Conservation (phyloP, 2,329 filamentous ascomycete species). For the Aspergillus fumigatiaffinis region DNA sequence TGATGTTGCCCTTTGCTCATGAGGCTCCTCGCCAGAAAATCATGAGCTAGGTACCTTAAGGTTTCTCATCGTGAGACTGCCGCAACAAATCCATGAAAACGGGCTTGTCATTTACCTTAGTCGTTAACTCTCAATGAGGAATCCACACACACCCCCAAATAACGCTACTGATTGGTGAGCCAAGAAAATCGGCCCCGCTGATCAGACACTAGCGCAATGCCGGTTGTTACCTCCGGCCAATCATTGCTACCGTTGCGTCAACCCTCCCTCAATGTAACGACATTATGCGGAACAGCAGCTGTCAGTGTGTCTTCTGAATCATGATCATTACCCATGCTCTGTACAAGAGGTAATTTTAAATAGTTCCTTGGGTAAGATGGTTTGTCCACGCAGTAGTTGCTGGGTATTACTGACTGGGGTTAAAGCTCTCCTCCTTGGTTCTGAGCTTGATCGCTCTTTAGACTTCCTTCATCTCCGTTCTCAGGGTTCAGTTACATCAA, state of each 20-base stretch:
- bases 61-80: background rate
- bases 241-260: background rate
- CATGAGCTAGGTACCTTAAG: background rate
- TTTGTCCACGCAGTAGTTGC: background rate
- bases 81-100: background rate
- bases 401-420: background rate
- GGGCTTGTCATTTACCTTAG: background rate
- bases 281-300: background rate
- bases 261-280: background rate
- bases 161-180: background rate
- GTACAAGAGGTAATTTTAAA: too few relatives aligned
- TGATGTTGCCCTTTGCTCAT: background rate
- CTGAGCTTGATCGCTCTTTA: background rate
- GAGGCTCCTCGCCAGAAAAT: background rate
- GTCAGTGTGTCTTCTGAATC: background rate
- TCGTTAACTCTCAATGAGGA: background rate
- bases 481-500: background rate
- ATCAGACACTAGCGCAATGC: background rate
- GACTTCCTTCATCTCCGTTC: background rate
- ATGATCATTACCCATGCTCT: too few relatives aligned
- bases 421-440: background rate
- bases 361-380: background rate
- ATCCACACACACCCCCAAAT: background rate
- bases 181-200: background rate
- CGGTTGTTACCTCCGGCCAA: background rate